These are phyloP conservation scores for Gelatoporia subvermispora DNA, from an alignment of 768 basidiomycete genomes.

Conservation along the genomic window DNA sequence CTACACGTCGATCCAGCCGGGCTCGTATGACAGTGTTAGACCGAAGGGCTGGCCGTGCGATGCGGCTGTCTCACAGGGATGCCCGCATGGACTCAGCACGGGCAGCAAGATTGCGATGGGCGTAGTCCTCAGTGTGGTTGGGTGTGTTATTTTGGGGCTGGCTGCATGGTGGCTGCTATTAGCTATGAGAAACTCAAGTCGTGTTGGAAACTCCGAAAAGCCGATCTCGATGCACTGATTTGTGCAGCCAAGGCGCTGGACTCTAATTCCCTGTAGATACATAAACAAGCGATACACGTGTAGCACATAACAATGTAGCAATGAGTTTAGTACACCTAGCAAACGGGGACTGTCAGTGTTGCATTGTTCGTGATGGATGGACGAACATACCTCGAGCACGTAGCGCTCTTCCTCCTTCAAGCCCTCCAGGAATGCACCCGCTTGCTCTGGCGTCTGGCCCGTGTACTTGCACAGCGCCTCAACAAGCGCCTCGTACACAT, in stretches of 20 bases:
- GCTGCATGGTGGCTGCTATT: conserved; percentile 22
- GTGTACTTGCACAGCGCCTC: conserved; percentile 72
- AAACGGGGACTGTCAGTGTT: too few relatives aligned
- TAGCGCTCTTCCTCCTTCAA: conserved; percentile 97
- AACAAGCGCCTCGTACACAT: conserved; percentile 91
- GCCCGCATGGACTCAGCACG: conserved; percentile 45
- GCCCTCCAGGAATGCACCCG: conserved; percentile 79
- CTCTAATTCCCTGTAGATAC: too few relatives aligned
- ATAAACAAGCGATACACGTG: too few relatives aligned
- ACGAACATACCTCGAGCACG: conserved; percentile 81
- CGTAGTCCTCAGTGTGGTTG: conserved; percentile 57
- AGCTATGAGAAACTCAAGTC: conserved; percentile 5
- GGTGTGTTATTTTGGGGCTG: conserved; percentile 49
- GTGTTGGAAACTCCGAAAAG: neutral
- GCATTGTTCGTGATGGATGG: too few relatives aligned
- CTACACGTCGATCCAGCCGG: conserved; percentile 66
- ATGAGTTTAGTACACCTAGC: too few relatives aligned
- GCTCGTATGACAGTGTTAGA: conserved; percentile 55
- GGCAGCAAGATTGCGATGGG: conserved; percentile 68
- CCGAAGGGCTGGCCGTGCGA: conserved; percentile 79
- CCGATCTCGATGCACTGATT: neutral
- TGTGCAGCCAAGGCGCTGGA: neutral
- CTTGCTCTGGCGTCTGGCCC: conserved; percentile 55
- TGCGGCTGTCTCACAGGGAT: conserved; percentile 53
- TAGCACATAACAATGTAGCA: too few relatives aligned